These are phyloP conservation scores for Tagetes erecta DNA, from an alignment of 129 eudicot genomes.

Conservation along the genomic window DNA sequence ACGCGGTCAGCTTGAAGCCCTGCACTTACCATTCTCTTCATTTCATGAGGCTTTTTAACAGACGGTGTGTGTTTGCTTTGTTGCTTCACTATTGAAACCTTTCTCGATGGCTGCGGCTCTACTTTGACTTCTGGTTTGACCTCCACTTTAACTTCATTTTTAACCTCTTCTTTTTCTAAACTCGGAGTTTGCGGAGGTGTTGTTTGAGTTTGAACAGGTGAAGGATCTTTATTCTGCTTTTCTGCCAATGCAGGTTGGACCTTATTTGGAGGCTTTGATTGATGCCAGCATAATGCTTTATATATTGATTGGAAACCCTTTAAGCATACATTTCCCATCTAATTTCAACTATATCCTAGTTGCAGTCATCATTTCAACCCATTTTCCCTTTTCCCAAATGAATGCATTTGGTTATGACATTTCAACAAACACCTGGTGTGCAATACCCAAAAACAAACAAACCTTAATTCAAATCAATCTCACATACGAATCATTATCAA, in stretches of 20 bases:
- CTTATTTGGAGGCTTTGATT: slow-evolving; percentile 27
- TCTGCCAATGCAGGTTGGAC: slow-evolving; percentile 17
- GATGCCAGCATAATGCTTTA: slow-evolving; percentile 38
- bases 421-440: slow-evolving; percentile 23
- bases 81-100: slow-evolving; percentile 42
- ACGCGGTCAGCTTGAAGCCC: slow-evolving; percentile 65
- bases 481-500: not conserved
- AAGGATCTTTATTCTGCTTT: slow-evolving; percentile 24
- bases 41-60: slow-evolving; percentile 40
- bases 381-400: not conserved
- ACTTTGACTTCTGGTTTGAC: slow-evolving; percentile 16
- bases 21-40: slow-evolving; percentile 57
- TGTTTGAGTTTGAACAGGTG: slow-evolving; percentile 36
- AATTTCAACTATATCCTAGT: slow-evolving; percentile 11
- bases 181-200: slow-evolving; percentile 53
- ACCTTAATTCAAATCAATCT: not conserved
- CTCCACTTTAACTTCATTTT: slow-evolving; percentile 17
- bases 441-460: not conserved
- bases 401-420: not conserved
- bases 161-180: slow-evolving; percentile 29
- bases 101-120: slow-evolving; percentile 29
- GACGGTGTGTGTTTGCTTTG: slow-evolving; percentile 37
- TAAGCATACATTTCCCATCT: slow-evolving; percentile 59
- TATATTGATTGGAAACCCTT: slow-evolving; percentile 39
- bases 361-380: not conserved